These are phyloP conservation scores for Wickerhamiella allomyrinae DNA, from an alignment of 805 yeast genomes.

Conservation along the genomic window DNA sequence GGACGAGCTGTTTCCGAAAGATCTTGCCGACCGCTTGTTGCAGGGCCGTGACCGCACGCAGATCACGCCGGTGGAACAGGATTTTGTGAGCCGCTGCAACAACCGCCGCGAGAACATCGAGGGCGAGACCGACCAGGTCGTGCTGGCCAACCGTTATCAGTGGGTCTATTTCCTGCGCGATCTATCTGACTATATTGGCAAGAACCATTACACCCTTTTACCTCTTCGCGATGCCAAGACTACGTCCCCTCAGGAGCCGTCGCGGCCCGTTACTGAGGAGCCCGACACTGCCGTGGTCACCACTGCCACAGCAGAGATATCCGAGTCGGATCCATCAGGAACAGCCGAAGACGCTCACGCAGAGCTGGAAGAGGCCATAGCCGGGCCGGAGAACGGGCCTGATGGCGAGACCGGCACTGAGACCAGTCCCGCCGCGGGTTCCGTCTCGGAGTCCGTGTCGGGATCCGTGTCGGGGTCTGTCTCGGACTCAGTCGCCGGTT, in stretches of 20 bases:
- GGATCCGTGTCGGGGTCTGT: too few species aligned
- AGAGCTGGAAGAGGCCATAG: too few species aligned
- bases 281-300: neutral
- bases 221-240: neutral
- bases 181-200: slow-evolving; percentile 60
- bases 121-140: slow-evolving; percentile 32
- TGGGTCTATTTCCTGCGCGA: slow-evolving; percentile 78
- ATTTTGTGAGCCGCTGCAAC: slow-evolving; percentile 61
- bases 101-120: slow-evolving; percentile 50
- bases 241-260: neutral
- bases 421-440: too few species aligned
- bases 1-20: slow-evolving; percentile 59
- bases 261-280: neutral
- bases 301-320: too few species aligned
- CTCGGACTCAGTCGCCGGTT: too few species aligned
- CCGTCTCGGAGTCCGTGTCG: too few species aligned
- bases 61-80: slow-evolving; percentile 64
- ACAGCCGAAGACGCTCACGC: too few species aligned
- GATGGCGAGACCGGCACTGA: too few species aligned
- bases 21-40: slow-evolving; percentile 33
- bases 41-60: slow-evolving; percentile 16
- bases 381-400: too few species aligned
- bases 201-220: slow-evolving; percentile 25
- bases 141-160: slow-evolving; percentile 57
- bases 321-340: too few species aligned